A percentile compares a stretch with the other conserved stretches of the same genome.
Evolutionary conservation across 495 filamentous ascomycete genomes (phyloP).

Genomic region (Aspergillus coremiiformis): DNA sequence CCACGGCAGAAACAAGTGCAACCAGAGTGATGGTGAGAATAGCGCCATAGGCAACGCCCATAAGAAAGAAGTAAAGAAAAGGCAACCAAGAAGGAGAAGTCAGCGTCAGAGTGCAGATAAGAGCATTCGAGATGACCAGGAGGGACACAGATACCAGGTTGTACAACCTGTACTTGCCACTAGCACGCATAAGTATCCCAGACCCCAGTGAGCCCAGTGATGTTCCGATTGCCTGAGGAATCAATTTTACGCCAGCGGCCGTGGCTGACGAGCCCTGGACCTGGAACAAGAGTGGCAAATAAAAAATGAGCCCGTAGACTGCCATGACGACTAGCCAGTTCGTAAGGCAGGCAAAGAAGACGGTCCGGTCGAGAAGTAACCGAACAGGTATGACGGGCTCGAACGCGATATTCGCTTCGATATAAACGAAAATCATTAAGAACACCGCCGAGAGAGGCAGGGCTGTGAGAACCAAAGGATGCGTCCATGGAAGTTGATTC

Average conservation of each 20-base stretch:
- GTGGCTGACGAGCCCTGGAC: constrained; percentile 65
- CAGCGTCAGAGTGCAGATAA: constrained; percentile 49
- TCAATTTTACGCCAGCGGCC: constrained; percentile 60
- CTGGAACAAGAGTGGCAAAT: constrained; percentile 77
- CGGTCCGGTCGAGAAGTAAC: constrained; percentile 64
- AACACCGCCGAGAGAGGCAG: constrained; percentile 59
- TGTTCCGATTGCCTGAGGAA: constrained; percentile 59
- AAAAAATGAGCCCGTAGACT: constrained; percentile 56
- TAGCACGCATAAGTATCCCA: constrained; percentile 71
- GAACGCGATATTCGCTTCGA: constrained; percentile 55
- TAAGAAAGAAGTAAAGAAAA: constrained; percentile 59
- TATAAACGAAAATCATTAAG: constrained; percentile 49
- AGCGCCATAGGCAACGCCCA: constrained; percentile 65
- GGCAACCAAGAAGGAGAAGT: constrained; percentile 53
- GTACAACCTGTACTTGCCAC: constrained; percentile 61
- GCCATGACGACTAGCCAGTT: constrained; percentile 62
- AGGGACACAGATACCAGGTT: constrained; percentile 47
- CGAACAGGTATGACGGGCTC: constrained; percentile 85
- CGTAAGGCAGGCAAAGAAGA: constrained; percentile 64
- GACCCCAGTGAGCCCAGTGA: constrained; percentile 61
- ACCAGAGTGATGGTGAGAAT: constrained; percentile 76
- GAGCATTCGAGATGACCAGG: constrained; percentile 42
- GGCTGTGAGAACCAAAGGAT: constrained; percentile 66
- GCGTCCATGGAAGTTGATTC: constrained; percentile 76
- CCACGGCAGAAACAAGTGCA: constrained; percentile 72